Evolutionary conservation across 495 filamentous ascomycete genomes (phyloP), one percentile per base, ranked within the genome.

Genomic region (Aspergillus ellipticus): DNA sequence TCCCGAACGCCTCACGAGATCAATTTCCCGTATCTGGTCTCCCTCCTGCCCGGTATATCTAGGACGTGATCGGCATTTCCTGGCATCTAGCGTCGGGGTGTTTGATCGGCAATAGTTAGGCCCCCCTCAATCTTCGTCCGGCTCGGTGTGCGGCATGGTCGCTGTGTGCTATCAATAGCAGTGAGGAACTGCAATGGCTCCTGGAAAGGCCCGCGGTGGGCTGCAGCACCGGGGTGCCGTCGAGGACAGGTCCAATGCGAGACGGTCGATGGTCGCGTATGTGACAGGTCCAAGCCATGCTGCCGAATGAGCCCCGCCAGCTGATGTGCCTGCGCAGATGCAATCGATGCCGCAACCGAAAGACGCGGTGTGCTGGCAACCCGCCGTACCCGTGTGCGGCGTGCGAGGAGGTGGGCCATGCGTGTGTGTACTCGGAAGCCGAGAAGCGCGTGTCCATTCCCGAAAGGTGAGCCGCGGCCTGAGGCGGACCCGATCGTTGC

Each of bases 371-470:
- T 52, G 66, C 63, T n/a, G 69, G 71, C 16, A 69, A 56, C 45
- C 71, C 71, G 9, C 71, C 71, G 2, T 58, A 57, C 6, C 68
- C 71, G 2, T 74, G 71, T 47, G 66, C 66, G 21, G 65, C 66
- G 4, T 74, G 71, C 42, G 65, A 66, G 29, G 69, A 72, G 48
- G 63, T 49, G 1, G 65, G 62, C 3, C 62, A 67, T 11, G n/a
- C 31, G 8, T 74, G 71, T 51, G 59, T 71, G n/a, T 74, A 72
- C 31, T 67, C 69, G 0, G 71, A 74, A 53, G 66, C 71, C 0
- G 71, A 74, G 28, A 74, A 72, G 52, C 61, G 71, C 11, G 56
- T 72, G 26, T 67, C 71, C 0, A 69, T 74, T 37, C 60, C 68
- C 0, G 69, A 71, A 42, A 72, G 71, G 71, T 70, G 31, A 56